Evolutionary conservation across 768 basidiomycete genomes (phyloP), one percentile per base, ranked within the genome.

Genomic region (Lepiota subincarnata): DNA sequence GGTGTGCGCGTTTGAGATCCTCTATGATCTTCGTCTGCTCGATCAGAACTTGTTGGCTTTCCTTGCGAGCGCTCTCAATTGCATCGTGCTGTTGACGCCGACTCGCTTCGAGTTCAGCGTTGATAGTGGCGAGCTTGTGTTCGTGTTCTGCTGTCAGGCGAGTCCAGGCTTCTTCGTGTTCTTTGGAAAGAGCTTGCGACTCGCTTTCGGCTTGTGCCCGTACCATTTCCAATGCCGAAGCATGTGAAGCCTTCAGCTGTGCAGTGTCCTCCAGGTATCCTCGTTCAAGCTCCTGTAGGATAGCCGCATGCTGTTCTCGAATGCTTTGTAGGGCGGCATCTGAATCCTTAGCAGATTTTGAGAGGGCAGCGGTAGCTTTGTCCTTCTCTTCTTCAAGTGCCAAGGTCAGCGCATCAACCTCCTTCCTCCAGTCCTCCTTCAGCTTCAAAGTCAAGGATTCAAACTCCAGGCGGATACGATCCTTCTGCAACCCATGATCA

Each of bases 401-500:
- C 3, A 70, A 62, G 19, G 71, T 75, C 45, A 84, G 67, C 18
- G 69, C 69, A 47, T 84, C 79, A 28, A 75, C 67, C 61, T 85
- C 80, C 22, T 72, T 66, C 39, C 72, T 70, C 63, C 76, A 76
- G 57, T 84, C 82, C 50, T 78, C 77, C 59, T 79, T 80, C 34
- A 82, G 64, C 57, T 77, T 78, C 50, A 79, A 65, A 28, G 84
- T 49, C 18, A 71, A 45, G 22, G 75, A 75, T 54, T 84, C 72
- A 62, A 89, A 81, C 50, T 87, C 85, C 7, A 77, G 67, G 45
- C 79, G 80, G 38, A 87, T 72, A 38, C 79, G 78, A 60, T 87
- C 83, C 43, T 83, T 67, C 60, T 82, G 80, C 5, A 76, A 67
- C 24, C 74, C 67, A 56, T 87, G 79, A 47, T 87, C 86, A 20